Evolutionary conservation across 2,329 filamentous ascomycete genomes (phyloP).

Genomic region (Aspergillus sergii): DNA sequence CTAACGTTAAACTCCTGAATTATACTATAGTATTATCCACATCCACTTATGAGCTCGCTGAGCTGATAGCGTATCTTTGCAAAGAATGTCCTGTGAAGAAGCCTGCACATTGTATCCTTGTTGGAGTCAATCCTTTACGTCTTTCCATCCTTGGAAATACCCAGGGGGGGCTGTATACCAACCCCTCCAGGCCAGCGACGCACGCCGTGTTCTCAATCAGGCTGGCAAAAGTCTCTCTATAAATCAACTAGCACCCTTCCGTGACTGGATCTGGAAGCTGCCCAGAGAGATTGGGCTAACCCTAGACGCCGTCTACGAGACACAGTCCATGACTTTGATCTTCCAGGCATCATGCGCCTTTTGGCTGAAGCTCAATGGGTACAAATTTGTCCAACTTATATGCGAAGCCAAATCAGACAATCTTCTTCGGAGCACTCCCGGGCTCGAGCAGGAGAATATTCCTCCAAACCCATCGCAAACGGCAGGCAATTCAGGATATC

Average conservation of each 20-base stretch:
- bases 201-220: too few species aligned
- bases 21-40: too few species aligned
- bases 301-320: not conserved
- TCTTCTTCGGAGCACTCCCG: not conserved
- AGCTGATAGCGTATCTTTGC: not conserved
- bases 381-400: not conserved
- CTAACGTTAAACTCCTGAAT: too few species aligned
- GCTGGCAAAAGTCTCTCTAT: too few species aligned
- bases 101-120: not conserved
- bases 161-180: not conserved
- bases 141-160: not conserved
- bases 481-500: too few species aligned
- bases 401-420: not conserved
- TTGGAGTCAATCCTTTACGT: not conserved
- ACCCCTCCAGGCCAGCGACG: too few species aligned
- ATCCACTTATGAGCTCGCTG: too few species aligned
- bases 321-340: not conserved
- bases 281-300: too few species aligned
- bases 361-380: not conserved
- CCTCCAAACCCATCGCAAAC: too few species aligned
- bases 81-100: not conserved
- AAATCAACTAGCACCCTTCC: too few species aligned
- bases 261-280: too few species aligned
- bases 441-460: too few species aligned
- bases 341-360: not conserved